A percentile compares a stretch with the other conserved stretches of the same genome.
These are phyloP conservation scores for Biancaea sappan DNA, from an alignment of 306 rosid genomes.

Conservation along the genomic window DNA sequence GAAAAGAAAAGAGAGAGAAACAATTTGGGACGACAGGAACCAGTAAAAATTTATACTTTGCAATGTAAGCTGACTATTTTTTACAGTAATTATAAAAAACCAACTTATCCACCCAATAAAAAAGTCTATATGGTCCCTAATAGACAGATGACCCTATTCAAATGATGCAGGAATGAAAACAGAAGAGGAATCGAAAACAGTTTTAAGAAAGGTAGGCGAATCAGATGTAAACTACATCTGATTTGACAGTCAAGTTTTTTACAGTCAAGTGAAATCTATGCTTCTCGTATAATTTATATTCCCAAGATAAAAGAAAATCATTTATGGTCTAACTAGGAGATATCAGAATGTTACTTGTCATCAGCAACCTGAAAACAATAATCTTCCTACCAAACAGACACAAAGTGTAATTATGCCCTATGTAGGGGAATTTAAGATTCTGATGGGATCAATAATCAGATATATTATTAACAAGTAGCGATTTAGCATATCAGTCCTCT, in stretches of 20 bases:
- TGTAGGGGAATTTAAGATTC: neutral
- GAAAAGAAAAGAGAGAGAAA: neutral
- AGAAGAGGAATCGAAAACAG: neutral
- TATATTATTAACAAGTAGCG: slow-evolving; percentile 8
- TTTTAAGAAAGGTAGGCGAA: neutral
- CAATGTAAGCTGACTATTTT: neutral
- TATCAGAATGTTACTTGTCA: slow-evolving; percentile 12
- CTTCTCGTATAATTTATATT: neutral
- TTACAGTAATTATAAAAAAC: neutral
- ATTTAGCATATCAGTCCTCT: slow-evolving; percentile 15
- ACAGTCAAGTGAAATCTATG: slow-evolving; percentile 1
- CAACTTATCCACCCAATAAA: neutral
- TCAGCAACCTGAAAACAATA: slow-evolving; percentile 26
- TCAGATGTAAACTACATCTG: slow-evolving; percentile 12
- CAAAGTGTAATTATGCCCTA: neutral
- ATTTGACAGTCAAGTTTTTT: neutral
- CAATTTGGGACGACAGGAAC: no score
- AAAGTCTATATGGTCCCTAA: neutral
- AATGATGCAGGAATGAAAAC: slow-evolving; percentile 16
- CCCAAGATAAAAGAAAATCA: neutral
- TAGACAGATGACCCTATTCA: slow-evolving; percentile 9
- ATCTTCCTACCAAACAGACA: slow-evolving; percentile 30
- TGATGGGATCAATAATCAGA: slow-evolving; percentile 26
- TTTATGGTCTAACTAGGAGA: neutral
- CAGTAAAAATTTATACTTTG: no score